Evolutionary conservation across 2,329 filamentous ascomycete genomes (phyloP).

Genomic region (Clarireedia hainanense): DNA sequence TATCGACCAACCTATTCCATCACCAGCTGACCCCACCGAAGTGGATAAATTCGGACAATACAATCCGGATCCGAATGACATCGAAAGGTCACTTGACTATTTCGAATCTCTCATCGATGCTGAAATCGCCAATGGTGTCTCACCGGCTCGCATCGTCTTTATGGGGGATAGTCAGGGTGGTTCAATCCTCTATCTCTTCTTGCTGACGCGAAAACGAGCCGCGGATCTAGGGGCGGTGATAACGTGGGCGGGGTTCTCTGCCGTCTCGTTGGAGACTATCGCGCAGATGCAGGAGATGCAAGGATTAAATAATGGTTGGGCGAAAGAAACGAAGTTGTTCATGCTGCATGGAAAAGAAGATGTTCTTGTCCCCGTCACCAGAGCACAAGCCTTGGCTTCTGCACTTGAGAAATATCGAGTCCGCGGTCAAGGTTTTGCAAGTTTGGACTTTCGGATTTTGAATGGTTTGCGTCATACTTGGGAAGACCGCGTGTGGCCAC

Average conservation of each 20-base stretch:
- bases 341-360: slow-evolving; percentile 12
- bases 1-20: slow-evolving; percentile 9
- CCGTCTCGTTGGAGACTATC: slow-evolving; percentile 8
- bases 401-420: slow-evolving; percentile 7
- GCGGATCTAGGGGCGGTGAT: slow-evolving; percentile 8
- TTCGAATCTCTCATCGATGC: slow-evolving; percentile 9
- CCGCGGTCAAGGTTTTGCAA: slow-evolving; percentile 9
- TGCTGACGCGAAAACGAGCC: slow-evolving; percentile 8
- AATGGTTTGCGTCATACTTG: slow-evolving; percentile 6
- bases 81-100: slow-evolving; percentile 11
- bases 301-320: slow-evolving; percentile 7
- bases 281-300: slow-evolving; percentile 7
- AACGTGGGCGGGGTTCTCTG: slow-evolving; percentile 8
- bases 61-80: slow-evolving; percentile 10
- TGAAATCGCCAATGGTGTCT: slow-evolving; percentile 6
- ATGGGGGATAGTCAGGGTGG: slow-evolving; percentile 14
- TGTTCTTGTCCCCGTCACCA: slow-evolving; percentile 8
- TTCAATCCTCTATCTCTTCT: slow-evolving; percentile 8
- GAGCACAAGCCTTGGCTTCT: slow-evolving; percentile 1
- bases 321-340: slow-evolving; percentile 9
- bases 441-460: slow-evolving; percentile 9
- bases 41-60: background rate
- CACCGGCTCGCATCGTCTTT: slow-evolving; percentile 10
- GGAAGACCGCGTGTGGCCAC: slow-evolving; percentile 6
- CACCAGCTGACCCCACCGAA: slow-evolving; percentile 1